phyloP scores from a whole-genome alignment of 768 basidiomycete genomes.

The Pisolithus sp. region DNA sequence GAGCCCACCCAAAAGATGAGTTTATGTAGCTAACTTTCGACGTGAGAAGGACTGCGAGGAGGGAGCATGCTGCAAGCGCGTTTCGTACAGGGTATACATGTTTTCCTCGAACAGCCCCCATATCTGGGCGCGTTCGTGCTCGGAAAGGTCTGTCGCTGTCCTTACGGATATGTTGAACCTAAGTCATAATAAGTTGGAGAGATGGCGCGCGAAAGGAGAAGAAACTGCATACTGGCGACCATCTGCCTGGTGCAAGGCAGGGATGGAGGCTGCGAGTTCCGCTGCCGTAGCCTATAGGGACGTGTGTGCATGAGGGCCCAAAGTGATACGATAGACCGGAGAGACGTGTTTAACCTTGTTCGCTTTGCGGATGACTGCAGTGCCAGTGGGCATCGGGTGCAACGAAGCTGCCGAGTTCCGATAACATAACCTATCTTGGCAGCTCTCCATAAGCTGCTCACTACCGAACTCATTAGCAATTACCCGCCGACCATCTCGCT shows the following conservation, averaged over 20 bases:
- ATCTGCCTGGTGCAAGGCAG: conserved; percentile 1
- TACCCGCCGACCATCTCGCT: no score
- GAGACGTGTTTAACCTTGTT: conserved; percentile 27
- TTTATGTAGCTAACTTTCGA: conserved; percentile 38
- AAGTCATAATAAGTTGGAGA: not conserved
- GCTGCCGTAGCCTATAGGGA: conserved; percentile 15
- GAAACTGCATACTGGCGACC: conserved; percentile 11
- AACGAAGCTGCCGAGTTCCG: no score
- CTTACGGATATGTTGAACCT: conserved; percentile 22
- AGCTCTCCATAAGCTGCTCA: no score
- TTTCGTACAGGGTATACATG: conserved; percentile 42
- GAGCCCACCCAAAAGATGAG: conserved; percentile 66
- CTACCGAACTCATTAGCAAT: no score
- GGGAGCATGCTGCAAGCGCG: not conserved
- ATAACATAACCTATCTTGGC: no score
- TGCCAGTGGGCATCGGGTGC: conserved; percentile 12
- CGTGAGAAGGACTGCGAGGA: not conserved
- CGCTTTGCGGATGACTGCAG: conserved; percentile 20
- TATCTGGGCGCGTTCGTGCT: conserved; percentile 35
- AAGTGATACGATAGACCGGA: no score
- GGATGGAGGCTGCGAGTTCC: conserved; percentile 16
- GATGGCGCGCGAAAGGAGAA: not conserved
- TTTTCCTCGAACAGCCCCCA: conserved; percentile 51
- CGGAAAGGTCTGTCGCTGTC: conserved; percentile 28
- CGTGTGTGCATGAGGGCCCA: not conserved